Evolutionary conservation across 1,284 basidiomycete species (phyloP).

Genomic region (Ceratorhiza oryzae-sativae): DNA sequence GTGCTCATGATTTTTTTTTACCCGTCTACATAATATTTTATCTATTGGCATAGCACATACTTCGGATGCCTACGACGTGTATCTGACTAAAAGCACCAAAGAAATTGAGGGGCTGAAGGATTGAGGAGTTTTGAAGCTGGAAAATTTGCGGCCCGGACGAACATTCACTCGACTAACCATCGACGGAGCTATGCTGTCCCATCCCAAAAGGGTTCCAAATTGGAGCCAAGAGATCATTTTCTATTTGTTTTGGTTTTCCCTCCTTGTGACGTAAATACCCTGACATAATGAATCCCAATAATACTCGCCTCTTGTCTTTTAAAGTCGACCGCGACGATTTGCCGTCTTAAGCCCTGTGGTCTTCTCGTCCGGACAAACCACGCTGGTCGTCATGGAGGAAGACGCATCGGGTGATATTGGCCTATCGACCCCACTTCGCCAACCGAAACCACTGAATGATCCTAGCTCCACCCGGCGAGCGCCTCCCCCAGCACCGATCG

Average conservation of each 20-base stretch:
- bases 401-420: conserved; percentile 34
- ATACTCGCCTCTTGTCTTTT: not conserved
- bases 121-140: conserved; percentile 51
- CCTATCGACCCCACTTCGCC: conserved; percentile 14
- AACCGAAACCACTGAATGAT: not conserved
- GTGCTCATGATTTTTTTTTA: conserved; percentile 57
- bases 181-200: too few species aligned
- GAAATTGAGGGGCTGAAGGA: conserved; percentile 72
- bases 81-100: conserved; percentile 61
- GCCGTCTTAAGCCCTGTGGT: not conserved
- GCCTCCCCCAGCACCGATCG: conserved; percentile 9
- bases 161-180: too few species aligned
- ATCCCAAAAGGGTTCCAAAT: too few species aligned
- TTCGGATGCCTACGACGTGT: conserved; percentile 52
- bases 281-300: not conserved
- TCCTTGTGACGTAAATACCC: conserved; percentile 7
- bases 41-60: conserved; percentile 13
- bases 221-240: not conserved
- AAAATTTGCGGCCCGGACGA: too few species aligned
- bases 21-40: too few species aligned
- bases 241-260: not conserved
- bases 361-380: not conserved
- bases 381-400: conserved; percentile 9
- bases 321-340: not conserved
- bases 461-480: conserved; percentile 7